Percentiles rank a stretch among this genome's conserved stretches.
Conservation (phyloP, 257 asterid species). For the Jaltomata sinuosa region DNA sequence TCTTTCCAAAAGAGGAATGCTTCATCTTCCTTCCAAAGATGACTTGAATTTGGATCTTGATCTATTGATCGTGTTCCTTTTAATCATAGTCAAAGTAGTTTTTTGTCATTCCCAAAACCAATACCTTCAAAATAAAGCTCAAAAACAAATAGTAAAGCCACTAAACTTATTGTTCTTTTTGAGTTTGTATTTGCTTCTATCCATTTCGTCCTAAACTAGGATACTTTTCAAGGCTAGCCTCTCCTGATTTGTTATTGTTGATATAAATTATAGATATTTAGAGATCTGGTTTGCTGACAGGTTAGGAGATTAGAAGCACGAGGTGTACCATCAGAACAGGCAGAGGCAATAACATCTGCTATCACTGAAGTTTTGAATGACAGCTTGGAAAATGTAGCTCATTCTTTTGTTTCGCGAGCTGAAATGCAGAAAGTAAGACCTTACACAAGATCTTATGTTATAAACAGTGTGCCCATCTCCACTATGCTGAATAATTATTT, state of each 20-base stretch:
- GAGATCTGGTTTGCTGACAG: slow-evolving; percentile 14
- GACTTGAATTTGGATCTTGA: not conserved
- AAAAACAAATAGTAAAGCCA: not conserved
- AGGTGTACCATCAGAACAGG: slow-evolving; percentile 50
- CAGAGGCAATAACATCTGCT: slow-evolving; percentile 61
- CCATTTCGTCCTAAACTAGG: not conserved
- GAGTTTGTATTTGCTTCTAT: not conserved
- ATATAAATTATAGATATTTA: not conserved
- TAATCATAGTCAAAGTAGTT: not conserved
- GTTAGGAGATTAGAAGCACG: slow-evolving; percentile 53
- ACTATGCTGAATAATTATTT: not conserved
- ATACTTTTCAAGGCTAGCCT: not conserved
- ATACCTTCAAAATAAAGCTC: not conserved
- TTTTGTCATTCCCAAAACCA: not conserved
- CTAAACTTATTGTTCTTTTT: not conserved
- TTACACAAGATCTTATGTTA: not conserved
- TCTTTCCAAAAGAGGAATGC: not conserved
- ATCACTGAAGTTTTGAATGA: slow-evolving; percentile 47
- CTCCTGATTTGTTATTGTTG: not conserved
- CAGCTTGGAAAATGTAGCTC: slow-evolving; percentile 50
- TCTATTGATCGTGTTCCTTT: not conserved
- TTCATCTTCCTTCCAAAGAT: not conserved
- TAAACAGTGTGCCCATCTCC: not conserved
- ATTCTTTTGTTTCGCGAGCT: slow-evolving; percentile 33
- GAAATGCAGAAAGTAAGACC: slow-evolving; percentile 57